Conservation (phyloP, 2,329 filamentous ascomycete genomes). For the Fusarium palustre region DNA sequence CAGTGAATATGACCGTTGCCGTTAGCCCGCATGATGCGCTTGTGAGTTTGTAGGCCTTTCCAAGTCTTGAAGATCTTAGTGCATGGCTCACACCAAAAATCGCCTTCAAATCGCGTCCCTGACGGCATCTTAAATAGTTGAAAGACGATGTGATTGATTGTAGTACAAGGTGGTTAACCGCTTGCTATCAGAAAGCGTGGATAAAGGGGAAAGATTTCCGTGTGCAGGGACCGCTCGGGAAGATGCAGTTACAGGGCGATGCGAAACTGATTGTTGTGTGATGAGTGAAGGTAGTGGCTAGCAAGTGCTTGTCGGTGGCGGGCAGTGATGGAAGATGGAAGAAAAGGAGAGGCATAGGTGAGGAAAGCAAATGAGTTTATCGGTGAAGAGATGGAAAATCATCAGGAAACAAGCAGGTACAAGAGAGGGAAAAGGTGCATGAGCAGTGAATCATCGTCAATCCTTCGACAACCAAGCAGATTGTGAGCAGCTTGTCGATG, state of each 20-base stretch:
- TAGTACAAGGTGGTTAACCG: neutral
- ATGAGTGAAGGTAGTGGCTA: neutral
- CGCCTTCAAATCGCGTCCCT: constrained; percentile 15
- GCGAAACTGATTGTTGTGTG: neutral
- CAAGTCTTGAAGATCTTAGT: constrained; percentile 43
- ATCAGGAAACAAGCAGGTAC: neutral
- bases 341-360: neutral
- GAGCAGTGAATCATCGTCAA: neutral
- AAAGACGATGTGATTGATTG: neutral
- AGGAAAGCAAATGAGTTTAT: neutral
- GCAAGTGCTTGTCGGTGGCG: neutral
- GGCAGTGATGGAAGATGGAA: neutral
- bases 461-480: neutral
- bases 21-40: constrained; percentile 43
- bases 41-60: constrained; percentile 48
- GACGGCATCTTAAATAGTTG: constrained; percentile 33
- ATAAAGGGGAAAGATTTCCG: neutral
- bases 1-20: constrained; percentile 53
- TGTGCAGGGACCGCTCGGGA: neutral
- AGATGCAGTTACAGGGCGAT: neutral
- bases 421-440: neutral
- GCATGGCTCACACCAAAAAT: constrained; percentile 49
- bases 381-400: neutral
- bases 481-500: neutral
- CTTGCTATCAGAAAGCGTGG: neutral